Evolutionary conservation across 768 basidiomycete species (phyloP), one percentile per base, ranked within the genome.

Genomic region (Hericium rajendrae): DNA sequence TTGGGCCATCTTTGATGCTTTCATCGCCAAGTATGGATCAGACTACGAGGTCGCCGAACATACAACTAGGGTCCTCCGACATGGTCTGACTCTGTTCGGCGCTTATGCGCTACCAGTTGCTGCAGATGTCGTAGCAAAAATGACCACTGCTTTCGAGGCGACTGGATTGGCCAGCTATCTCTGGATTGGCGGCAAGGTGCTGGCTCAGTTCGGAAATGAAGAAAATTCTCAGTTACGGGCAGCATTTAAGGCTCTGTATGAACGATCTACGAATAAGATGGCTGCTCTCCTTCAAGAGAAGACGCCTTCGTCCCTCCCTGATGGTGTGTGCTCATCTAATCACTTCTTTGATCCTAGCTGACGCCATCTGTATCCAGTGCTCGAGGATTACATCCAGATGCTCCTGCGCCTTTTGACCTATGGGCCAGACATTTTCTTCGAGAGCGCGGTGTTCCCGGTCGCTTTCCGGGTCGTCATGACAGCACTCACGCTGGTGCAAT

Each of bases 361-460:
- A 38, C 39, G 54, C 22, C 11, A 46, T 51, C 49, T n/a, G 22
- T n/a, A 26, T 41, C 11, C 60, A 98, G 97, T 97, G 26, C 73
- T 99, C 65, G 95, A 98, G 69, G 97, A 99, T 67, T 98, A 94
- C 63, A 67, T 93, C 53, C 93, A 91, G 60, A 78, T 93, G 71
- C 72, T 92, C 13, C 70, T 85, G 55, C 83, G 84, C 61, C 74
- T 94, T 65, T 70, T 85, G 51, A 80, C 84, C 46, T 71, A 78
- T 61, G 75, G 80, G 0, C 91, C 95, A 5, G 83, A 88, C 53
- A 73, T 90, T 46, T 81, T 94, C 62, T 88, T 95, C 73, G 76
- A 83, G 59, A 90, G 91, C 2, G 74, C 86, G 6, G 77, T 82
- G 12, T 90, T 97, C 70, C 83, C 88, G 5, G 68, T 84, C 51